Base-by-base conservation (phyloP, 1,284 basidiomycete genomes). In the Tylopilus sp. region DNA sequence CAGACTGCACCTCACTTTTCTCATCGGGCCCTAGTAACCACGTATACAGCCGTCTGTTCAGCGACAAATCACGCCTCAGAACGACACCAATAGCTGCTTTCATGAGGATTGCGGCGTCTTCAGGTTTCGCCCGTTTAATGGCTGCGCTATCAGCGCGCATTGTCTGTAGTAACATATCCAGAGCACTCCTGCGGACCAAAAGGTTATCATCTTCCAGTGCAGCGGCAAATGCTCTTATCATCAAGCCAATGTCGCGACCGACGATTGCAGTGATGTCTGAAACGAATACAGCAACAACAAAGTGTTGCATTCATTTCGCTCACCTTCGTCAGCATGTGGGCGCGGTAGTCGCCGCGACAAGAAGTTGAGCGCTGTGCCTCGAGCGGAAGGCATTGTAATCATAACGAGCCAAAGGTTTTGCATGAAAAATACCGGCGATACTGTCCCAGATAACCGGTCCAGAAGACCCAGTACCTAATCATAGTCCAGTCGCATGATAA, bases 381-480 rank as follows among this genome's bases (percentile, higher is more conserved):
- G 83, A 12, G 89, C 86, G 7, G 84, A 77, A 0, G 94, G 87
- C n/a, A 88, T 86, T 0, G 93, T 95, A 48, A 98, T 77, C 77
- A 98, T 88, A 43, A 92, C 81, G 21, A 98, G 77, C 89, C 95
- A 98, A 34, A 98, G 75, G 58, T 92, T 97, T 67, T 97, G 93
- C 58, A 97, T 81, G 74, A 98, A 98, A 74, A 96, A 97, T 0
- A 87, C 79, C 0, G 80, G 81, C 3, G 89, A 85, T 15, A 96
- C 86, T 0, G 91, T 86, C 29, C 82, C 82, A 3, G 92, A 91
- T 1, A 99, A 71, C 23, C 80, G 76, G 67, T 94, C 92, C 42
- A 99, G 74, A 6, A 99, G 70, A 25, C 74, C 74, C 25, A 97
- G 66, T n/a, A 95, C 91, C 88, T 93, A 54, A 16, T 55, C 48